Evolutionary conservation across 202 grass and related monocot species (phyloP).

Genomic region (Carex sylvatica): DNA sequence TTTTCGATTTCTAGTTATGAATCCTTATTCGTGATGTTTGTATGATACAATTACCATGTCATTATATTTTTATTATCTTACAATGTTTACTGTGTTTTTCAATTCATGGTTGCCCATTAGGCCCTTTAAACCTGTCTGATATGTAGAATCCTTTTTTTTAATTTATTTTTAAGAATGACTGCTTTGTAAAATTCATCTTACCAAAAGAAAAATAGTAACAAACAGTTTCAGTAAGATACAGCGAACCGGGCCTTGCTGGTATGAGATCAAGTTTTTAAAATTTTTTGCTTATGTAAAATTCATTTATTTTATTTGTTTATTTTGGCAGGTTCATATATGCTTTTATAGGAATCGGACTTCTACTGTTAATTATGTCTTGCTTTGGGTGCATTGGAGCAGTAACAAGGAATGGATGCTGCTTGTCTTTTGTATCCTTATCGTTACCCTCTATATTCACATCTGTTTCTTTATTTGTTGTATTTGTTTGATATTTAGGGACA

Average conservation of each 20-base stretch:
- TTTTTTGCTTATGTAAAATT: not conserved
- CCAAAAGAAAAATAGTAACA: not conserved
- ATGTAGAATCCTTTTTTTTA: not conserved
- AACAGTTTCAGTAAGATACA: not conserved
- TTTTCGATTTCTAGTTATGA: not conserved
- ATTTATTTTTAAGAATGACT: not conserved
- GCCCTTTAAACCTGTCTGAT: not conserved
- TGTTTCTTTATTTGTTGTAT: not conserved
- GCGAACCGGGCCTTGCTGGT: not conserved
- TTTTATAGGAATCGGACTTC: conserved; percentile 67
- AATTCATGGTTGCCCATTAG: not conserved
- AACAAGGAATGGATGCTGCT: conserved; percentile 71
- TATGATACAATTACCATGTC: not conserved
- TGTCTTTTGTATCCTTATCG: conserved; percentile 82
- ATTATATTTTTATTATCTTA: not conserved
- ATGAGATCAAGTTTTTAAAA: not conserved
- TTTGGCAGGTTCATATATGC: conserved; percentile 80
- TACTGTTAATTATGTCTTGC: conserved; percentile 73
- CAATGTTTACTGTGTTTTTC: not conserved
- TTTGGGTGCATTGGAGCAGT: conserved; percentile 72
- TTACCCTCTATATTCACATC: conserved; percentile 8
- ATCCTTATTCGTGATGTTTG: conserved; percentile 15
- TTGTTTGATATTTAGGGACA: not conserved
- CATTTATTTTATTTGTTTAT: not conserved
- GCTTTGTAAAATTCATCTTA: not conserved